phyloP scores from a whole-genome alignment of 2,329 filamentous ascomycete genomes.

The Venturia carpophila region DNA sequence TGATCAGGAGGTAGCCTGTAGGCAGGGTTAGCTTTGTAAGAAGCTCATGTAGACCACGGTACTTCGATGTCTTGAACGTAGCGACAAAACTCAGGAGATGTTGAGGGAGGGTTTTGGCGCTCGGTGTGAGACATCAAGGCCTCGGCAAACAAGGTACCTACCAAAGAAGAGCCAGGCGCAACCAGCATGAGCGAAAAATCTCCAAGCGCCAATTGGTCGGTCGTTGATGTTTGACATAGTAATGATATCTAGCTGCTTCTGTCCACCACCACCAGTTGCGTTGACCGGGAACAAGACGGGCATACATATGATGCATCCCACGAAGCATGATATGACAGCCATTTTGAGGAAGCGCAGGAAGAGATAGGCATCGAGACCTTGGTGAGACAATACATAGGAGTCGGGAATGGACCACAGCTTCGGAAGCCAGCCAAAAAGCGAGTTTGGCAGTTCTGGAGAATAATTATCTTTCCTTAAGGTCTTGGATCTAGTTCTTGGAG shows the following conservation, averaged over 20 bases:
- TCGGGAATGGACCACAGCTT: constrained; percentile 38
- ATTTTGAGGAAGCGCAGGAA: constrained; percentile 42
- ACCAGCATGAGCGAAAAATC: constrained; percentile 21
- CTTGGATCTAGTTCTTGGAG: constrained; percentile 25
- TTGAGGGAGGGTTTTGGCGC: constrained; percentile 20
- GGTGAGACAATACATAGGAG: constrained; percentile 40
- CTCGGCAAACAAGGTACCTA: constrained; percentile 28
- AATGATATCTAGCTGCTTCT: constrained; percentile 32
- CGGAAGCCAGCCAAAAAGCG: constrained; percentile 44
- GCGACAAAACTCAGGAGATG: background rate
- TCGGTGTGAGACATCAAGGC: too few species aligned
- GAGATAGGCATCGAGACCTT: constrained; percentile 42
- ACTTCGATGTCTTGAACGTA: too few species aligned
- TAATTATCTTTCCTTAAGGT: constrained; percentile 10
- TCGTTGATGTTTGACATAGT: constrained; percentile 34
- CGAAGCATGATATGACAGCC: constrained; percentile 35
- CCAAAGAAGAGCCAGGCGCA: constrained; percentile 37
- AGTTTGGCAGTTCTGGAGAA: background rate
- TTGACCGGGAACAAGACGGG: constrained; percentile 43
- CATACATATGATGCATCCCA: constrained; percentile 39
- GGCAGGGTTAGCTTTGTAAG: constrained; percentile 6
- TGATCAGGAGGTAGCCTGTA: constrained; percentile 32
- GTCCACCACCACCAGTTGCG: constrained; percentile 32
- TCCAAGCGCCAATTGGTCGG: constrained; percentile 8
- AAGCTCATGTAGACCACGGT: background rate